Base-by-base conservation (phyloP, 2,329 filamentous ascomycete species). In the Epichloe amarillans region DNA sequence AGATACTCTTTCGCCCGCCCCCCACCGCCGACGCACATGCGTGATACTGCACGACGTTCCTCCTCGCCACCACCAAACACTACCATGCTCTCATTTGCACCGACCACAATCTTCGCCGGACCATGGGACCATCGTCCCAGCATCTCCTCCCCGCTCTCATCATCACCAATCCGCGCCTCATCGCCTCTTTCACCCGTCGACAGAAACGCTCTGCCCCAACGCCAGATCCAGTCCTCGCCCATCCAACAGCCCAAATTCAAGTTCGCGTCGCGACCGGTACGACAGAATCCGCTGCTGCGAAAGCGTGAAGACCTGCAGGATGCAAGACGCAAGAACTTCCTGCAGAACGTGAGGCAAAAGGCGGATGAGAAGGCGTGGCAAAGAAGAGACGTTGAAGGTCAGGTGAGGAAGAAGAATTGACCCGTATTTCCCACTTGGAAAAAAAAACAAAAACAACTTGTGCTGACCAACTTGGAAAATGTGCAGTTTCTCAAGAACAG, bases 321-420 rank as follows among this genome's bases (percentile, higher is more conserved):
- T 61, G 72, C 76, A 50, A 71, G 86, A 52, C 72, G 86, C 45
- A 76, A 77, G 35, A 69, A 84, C 51, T 91, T 91, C 58, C 68
- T 91, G 53, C 79, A 81, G 61, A 84, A 75, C 48, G 80, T 85
- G 17, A 72, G 79, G 52, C 75, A 80, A 58, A 74, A 77, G 40
- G 69, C 73, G 3, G 79, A 84, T 41, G 78, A 85, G 30, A 75
- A 70, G 58, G 68, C 69, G 21, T 84, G 80, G 74, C 72, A 77
- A 58, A 70, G 74, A 48, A 70, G 82, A 56, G 80, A 81, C 26
- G 79, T 82, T 3, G 81, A 84, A 58, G 79, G 83, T 57, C 66
- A 70, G 57, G 69, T 69, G 23, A 48, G 51, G 19, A 12, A 10
- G 15, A 1, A 30, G 12, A 7, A 26, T 30, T 39, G 15, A 11